Conservation (phyloP, 352 stramenopile species). For the Phytophthora sojae region DNA sequence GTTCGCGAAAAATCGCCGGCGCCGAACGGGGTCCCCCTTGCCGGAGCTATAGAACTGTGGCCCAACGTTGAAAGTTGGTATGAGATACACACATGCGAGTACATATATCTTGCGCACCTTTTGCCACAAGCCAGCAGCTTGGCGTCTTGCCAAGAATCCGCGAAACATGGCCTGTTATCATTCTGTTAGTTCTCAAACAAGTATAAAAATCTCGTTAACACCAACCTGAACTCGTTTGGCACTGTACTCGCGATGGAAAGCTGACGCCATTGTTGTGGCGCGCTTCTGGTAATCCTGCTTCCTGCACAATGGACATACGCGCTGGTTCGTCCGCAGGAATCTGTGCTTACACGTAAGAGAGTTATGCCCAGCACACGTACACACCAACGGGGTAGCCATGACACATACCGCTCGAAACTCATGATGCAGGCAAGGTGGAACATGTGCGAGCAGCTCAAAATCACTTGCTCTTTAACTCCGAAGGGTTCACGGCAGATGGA, state of each 20-base stretch:
- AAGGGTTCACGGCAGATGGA: conserved; percentile 86
- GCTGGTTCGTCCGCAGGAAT: conserved; percentile 80
- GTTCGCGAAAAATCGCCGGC: conserved; percentile 71
- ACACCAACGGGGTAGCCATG: neutral
- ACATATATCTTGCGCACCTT: conserved; percentile 24
- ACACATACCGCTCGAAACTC: conserved; percentile 75
- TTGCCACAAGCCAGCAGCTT: conserved; percentile 36
- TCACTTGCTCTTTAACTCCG: conserved; percentile 78
- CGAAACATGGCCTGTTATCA: conserved; percentile 41
- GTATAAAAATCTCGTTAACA: neutral
- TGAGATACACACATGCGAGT: neutral
- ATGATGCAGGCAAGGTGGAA: conserved; percentile 85
- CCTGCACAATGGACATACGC: conserved; percentile 83
- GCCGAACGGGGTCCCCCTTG: conserved; percentile 58
- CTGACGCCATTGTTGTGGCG: conserved; percentile 58
- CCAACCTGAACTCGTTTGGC: conserved; percentile 66
- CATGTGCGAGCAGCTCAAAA: conserved; percentile 89
- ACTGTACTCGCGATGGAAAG: conserved; percentile 58
- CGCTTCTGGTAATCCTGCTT: conserved; percentile 88
- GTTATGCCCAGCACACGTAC: neutral
- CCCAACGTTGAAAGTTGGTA: neutral
- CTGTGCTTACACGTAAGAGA: conserved; percentile 18
- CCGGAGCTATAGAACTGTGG: conserved; percentile 73
- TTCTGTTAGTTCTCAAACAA: neutral
- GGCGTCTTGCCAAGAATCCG: conserved; percentile 40